A percentile compares a stretch with the other conserved stretches of the same genome.
Evolutionary conservation across 257 asterid genomes (phyloP).

Genomic region (Fraxinus excelsior): DNA sequence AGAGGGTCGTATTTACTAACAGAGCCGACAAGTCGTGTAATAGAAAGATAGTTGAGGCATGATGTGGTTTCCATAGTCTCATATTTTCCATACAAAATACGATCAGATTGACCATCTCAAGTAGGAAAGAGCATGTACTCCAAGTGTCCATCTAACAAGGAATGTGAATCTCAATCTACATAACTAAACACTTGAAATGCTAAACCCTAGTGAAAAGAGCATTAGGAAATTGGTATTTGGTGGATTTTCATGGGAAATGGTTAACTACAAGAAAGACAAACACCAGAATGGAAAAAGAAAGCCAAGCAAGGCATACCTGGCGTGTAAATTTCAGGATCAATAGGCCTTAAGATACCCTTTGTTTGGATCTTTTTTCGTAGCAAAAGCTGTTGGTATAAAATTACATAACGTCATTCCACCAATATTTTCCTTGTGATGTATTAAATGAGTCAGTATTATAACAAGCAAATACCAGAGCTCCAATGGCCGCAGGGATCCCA

Average conservation of each 20-base stretch:
- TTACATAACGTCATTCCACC: not conserved
- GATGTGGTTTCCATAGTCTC: not conserved
- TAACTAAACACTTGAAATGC: not conserved
- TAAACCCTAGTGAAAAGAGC: not conserved
- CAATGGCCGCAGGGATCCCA: slow-evolving; percentile 95
- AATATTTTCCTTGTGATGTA: not conserved
- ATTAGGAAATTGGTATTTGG: not conserved
- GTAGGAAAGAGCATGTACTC: not conserved
- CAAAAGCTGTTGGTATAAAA: slow-evolving; percentile 52
- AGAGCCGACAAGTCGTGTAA: too few species aligned
- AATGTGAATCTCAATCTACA: not conserved
- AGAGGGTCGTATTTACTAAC: not conserved
- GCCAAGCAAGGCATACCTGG: slow-evolving; percentile 55
- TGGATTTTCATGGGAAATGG: not conserved
- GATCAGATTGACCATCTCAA: not conserved
- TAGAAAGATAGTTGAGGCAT: not conserved
- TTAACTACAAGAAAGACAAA: not conserved
- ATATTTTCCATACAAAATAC: too few species aligned
- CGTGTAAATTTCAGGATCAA: slow-evolving; percentile 69
- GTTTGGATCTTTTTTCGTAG: slow-evolving; percentile 58
- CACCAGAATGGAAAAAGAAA: slow-evolving; percentile 10
- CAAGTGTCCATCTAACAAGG: not conserved
- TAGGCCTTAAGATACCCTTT: slow-evolving; percentile 77
- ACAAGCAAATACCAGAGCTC: slow-evolving; percentile 71
- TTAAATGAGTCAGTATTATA: not conserved